Percentiles rank a stretch among this genome's conserved stretches.
Evolutionary conservation across 2,329 filamentous ascomycete species (phyloP).

Genomic region (Microdochium nivale): DNA sequence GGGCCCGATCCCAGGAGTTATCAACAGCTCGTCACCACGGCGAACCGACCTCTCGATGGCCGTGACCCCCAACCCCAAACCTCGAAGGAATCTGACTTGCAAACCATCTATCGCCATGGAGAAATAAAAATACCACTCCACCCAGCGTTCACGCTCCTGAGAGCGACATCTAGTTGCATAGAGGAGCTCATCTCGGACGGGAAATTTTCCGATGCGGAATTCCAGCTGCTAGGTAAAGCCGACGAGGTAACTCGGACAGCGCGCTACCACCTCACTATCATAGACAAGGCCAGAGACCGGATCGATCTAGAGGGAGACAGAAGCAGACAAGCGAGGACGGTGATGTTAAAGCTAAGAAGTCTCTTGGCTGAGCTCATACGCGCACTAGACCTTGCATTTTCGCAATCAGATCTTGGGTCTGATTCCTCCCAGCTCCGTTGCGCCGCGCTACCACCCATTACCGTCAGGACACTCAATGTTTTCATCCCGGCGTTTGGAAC

Average conservation of each 20-base stretch:
- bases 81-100: neutral
- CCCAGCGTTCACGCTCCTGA: neutral
- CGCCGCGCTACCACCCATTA: neutral
- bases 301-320: neutral
- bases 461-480: neutral
- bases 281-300: neutral
- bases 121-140: neutral
- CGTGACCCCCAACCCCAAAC: neutral
- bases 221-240: neutral
- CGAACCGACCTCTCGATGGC: neutral
- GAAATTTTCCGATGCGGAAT: neutral
- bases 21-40: neutral
- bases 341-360: neutral
- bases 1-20: neutral
- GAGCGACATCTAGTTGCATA: neutral
- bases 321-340: neutral
- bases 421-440: neutral
- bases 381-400: neutral
- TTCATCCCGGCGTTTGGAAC: neutral
- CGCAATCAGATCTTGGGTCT: neutral
- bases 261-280: neutral
- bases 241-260: neutral
- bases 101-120: neutral
- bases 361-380: neutral
- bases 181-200: neutral